These are phyloP conservation scores for Aspergillus udagawae DNA, from an alignment of 2,329 filamentous ascomycete species.

Conservation along the genomic window DNA sequence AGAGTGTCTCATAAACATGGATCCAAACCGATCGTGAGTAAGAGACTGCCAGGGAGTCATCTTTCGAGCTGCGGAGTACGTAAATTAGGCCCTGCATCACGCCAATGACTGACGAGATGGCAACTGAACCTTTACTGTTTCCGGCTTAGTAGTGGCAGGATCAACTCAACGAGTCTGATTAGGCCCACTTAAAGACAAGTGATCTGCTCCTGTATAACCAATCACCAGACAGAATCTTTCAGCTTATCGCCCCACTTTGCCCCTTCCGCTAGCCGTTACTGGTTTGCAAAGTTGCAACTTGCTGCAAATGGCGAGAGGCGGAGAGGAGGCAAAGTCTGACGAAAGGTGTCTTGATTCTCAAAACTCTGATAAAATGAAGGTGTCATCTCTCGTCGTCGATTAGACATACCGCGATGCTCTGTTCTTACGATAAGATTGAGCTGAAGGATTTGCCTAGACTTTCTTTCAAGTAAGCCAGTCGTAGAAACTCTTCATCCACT, in stretches of 20 bases:
- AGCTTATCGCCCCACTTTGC: constrained; percentile 19
- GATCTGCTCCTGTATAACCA: constrained; percentile 17
- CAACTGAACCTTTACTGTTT: constrained; percentile 8
- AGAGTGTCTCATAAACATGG: no score
- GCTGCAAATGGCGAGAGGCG: background rate
- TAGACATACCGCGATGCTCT: background rate
- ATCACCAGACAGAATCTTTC: constrained; percentile 3
- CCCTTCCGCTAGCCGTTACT: constrained; percentile 4
- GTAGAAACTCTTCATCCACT: background rate
- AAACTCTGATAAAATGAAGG: background rate
- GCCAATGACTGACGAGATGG: constrained; percentile 8
- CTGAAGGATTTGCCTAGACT: background rate
- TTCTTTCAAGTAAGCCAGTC: background rate
- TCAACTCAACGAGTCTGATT: background rate
- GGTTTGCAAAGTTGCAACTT: background rate
- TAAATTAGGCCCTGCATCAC: background rate
- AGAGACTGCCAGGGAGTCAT: background rate
- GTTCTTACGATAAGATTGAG: background rate
- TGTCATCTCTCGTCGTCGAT: background rate
- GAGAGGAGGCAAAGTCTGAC: background rate
- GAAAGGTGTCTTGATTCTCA: background rate
- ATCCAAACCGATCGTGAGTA: background rate
- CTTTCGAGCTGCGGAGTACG: background rate
- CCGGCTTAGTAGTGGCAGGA: constrained; percentile 12
- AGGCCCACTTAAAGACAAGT: constrained; percentile 9